Evolutionary conservation across 352 stramenopile species (phyloP).

Genomic region (Phytopythium oedochilum): DNA sequence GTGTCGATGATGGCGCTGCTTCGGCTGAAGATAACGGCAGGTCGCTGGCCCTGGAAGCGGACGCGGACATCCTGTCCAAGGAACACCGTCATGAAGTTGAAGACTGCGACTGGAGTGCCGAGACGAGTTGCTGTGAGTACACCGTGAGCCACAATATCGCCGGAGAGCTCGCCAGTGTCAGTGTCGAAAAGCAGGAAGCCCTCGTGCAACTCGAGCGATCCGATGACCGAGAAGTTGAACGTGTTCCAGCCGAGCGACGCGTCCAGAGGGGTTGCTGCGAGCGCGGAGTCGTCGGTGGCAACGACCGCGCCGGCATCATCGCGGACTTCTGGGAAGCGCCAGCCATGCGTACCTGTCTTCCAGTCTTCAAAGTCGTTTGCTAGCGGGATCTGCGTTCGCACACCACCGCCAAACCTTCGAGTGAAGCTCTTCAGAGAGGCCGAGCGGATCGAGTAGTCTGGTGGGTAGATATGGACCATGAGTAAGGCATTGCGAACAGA

Average conservation of each 20-base stretch:
- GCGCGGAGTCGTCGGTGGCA: not conserved
- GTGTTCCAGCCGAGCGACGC: constrained; percentile 44
- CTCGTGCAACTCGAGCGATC: constrained; percentile 69
- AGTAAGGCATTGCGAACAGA: no score
- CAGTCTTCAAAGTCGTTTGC: constrained; percentile 97
- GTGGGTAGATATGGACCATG: not conserved
- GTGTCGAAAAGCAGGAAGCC: constrained; percentile 80
- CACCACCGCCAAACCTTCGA: constrained; percentile 78
- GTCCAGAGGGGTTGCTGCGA: constrained; percentile 8
- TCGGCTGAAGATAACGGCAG: constrained; percentile 88
- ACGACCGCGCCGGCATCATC: constrained; percentile 7
- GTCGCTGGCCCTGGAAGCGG: constrained; percentile 79
- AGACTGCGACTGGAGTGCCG: constrained; percentile 91
- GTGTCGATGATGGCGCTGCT: constrained; percentile 92
- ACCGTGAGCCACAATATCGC: constrained; percentile 55
- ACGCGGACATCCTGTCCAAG: constrained; percentile 81
- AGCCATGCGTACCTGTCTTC: constrained; percentile 84
- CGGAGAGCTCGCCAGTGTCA: constrained; percentile 41
- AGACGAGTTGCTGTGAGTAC: constrained; percentile 53
- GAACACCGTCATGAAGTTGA: constrained; percentile 95
- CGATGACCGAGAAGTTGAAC: constrained; percentile 60
- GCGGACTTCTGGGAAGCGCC: constrained; percentile 29
- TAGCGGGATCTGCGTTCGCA: constrained; percentile 62
- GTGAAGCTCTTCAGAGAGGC: constrained; percentile 68
- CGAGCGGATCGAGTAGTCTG: constrained; percentile 83